Conservation (phyloP, 2,329 filamentous ascomycete genomes). For the Trichophyton equinum region DNA sequence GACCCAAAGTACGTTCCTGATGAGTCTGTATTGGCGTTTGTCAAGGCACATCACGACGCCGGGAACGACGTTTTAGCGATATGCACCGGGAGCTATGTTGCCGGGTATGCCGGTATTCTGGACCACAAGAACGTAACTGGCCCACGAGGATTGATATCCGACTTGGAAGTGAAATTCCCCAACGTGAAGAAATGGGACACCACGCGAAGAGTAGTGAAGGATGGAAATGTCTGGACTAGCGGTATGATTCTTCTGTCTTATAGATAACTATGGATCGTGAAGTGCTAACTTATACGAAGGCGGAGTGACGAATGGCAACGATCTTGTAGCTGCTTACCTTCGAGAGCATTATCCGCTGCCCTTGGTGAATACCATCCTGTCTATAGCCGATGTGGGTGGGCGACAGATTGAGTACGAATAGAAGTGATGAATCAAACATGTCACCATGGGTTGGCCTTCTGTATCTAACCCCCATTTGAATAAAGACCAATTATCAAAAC, state of each 20-base stretch:
- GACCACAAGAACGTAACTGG: conserved; percentile 16
- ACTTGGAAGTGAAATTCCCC: conserved; percentile 17
- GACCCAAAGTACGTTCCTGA: conserved; percentile 20
- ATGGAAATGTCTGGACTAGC: conserved; percentile 9
- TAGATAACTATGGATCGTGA: neutral
- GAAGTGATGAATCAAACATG: neutral
- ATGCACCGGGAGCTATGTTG: conserved; percentile 18
- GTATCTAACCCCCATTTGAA: neutral
- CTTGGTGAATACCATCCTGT: conserved; percentile 3
- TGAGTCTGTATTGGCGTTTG: conserved; percentile 21
- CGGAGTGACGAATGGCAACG: conserved; percentile 8
- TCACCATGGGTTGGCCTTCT: neutral
- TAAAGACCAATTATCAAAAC: too few species aligned
- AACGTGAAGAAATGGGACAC: conserved; percentile 12
- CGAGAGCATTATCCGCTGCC: conserved; percentile 5
- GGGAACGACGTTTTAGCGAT: conserved; percentile 19
- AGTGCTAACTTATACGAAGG: neutral
- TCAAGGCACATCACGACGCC: conserved; percentile 22
- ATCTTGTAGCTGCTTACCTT: conserved; percentile 6
- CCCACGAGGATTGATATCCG: conserved; percentile 16
- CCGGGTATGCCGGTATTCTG: conserved; percentile 18
- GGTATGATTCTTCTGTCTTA: conserved; percentile 1
- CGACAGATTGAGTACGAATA: conserved; percentile 2
- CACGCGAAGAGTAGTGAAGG: conserved; percentile 2
- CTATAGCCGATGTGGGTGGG: conserved; percentile 5